These are phyloP conservation scores for Saturnispora ahearnii DNA, from an alignment of 805 yeast species.

Conservation along the genomic window DNA sequence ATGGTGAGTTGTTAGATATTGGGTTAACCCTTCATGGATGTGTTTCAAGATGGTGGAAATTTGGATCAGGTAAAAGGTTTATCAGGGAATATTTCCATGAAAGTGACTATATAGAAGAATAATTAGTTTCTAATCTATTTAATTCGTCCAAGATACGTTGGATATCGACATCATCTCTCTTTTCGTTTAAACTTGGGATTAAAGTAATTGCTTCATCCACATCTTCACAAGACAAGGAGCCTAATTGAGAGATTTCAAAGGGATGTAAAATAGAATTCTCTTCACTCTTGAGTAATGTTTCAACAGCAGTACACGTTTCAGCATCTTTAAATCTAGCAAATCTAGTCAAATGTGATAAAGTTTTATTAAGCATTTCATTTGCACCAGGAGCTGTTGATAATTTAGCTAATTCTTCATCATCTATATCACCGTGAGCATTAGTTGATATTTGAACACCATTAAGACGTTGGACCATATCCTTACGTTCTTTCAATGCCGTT, in stretches of 20 bases:
- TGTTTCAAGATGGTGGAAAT: constrained; percentile 68
- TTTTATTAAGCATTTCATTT: constrained; percentile 82
- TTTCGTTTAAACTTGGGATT: constrained; percentile 76
- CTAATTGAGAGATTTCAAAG: constrained; percentile 85
- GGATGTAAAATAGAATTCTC: constrained; percentile 82
- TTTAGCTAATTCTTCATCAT: constrained; percentile 41
- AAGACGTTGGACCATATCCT: constrained; percentile 38
- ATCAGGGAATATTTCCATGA: constrained; percentile 34
- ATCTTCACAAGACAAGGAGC: constrained; percentile 86
- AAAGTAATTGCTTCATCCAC: constrained; percentile 93
- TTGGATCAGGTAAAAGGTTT: constrained; percentile 52
- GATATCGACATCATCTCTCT: constrained; percentile 78
- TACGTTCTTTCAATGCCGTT: constrained; percentile 76
- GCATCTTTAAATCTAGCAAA: constrained; percentile 90
- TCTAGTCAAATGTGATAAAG: constrained; percentile 74
- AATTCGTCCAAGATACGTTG: constrained; percentile 84
- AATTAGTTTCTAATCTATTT: constrained; percentile 48
- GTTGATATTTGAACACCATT: constrained; percentile 25
- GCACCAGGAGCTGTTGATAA: constrained; percentile 61
- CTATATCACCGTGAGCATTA: constrained; percentile 27
- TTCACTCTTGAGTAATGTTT: constrained; percentile 64
- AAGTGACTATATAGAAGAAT: constrained; percentile 24
- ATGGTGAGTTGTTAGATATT: constrained; percentile 17
- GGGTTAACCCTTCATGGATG: constrained; percentile 49
- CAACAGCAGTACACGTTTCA: constrained; percentile 89